Percentiles rank a stretch among this genome's conserved stretches.
Evolutionary conservation across 2,329 filamentous ascomycete genomes (phyloP).

Genomic region (Epichloe coenophiala): DNA sequence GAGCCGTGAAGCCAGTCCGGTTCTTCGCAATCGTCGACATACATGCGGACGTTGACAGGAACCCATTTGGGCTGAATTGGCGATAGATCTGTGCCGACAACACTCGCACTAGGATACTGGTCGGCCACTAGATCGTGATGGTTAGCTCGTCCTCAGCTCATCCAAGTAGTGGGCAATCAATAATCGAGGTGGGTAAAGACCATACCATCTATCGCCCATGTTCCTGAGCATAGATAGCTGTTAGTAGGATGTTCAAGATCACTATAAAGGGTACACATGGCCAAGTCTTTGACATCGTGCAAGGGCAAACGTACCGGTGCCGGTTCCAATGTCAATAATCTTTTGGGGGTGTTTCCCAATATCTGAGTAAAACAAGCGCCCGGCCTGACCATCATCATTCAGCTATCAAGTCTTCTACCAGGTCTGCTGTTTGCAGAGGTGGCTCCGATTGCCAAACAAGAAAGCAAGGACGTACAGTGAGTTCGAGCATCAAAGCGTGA

Average conservation of each 20-base stretch:
- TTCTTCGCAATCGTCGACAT: slow-evolving; percentile 47
- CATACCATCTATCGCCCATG: slow-evolving; percentile 40
- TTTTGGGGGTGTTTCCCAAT: slow-evolving; percentile 25
- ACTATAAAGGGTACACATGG: background rate
- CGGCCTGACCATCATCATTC: slow-evolving; percentile 13
- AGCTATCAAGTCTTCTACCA: background rate
- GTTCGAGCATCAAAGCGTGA: slow-evolving; percentile 31
- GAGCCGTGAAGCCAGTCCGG: slow-evolving; percentile 40
- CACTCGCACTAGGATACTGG: slow-evolving; percentile 24
- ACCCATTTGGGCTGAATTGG: slow-evolving; percentile 35
- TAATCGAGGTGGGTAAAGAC: background rate
- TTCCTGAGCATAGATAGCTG: slow-evolving; percentile 14
- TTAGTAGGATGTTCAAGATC: background rate
- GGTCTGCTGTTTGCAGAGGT: background rate
- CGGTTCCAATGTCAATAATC: slow-evolving; percentile 36
- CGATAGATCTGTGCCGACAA: slow-evolving; percentile 29
- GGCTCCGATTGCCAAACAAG: background rate
- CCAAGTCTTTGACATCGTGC: background rate
- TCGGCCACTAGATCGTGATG: slow-evolving; percentile 22
- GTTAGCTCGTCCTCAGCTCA: background rate
- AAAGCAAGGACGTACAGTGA: slow-evolving; percentile 17
- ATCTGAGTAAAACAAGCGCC: slow-evolving; percentile 26
- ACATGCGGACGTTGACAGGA: slow-evolving; percentile 46
- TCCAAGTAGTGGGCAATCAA: background rate
- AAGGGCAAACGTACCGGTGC: slow-evolving; percentile 24